A percentile compares a stretch with the other conserved stretches of the same genome.
These are phyloP conservation scores for Torrubiella hemipterigena DNA, from an alignment of 2,329 filamentous ascomycete species.

Conservation along the genomic window DNA sequence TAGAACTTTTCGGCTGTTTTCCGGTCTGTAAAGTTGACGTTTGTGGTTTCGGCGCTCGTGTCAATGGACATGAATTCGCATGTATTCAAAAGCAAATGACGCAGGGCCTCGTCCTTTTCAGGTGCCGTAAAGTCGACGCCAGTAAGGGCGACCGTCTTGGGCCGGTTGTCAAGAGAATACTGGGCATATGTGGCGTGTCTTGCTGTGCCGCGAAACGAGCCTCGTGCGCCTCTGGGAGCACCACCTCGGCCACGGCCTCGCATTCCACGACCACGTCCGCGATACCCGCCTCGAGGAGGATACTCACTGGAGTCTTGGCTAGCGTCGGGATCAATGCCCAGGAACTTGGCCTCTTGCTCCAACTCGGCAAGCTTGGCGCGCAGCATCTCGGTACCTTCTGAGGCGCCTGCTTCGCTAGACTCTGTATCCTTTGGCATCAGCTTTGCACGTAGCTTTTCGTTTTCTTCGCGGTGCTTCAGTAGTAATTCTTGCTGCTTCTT, in stretches of 20 bases:
- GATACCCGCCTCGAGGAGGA: conserved; percentile 18
- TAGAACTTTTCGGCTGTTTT: conserved; percentile 61
- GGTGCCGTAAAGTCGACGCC: conserved; percentile 51
- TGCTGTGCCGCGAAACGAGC: conserved; percentile 27
- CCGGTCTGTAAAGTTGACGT: conserved; percentile 54
- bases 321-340: conserved; percentile 53
- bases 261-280: conserved; percentile 18
- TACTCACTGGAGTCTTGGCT: conserved; percentile 13
- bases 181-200: conserved; percentile 44
- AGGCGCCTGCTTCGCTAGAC: conserved; percentile 15
- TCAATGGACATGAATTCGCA: conserved; percentile 51
- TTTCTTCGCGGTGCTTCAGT: conserved; percentile 53
- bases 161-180: conserved; percentile 65
- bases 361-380: conserved; percentile 61
- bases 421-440: conserved; percentile 18
- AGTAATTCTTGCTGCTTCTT: conserved; percentile 49
- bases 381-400: conserved; percentile 53
- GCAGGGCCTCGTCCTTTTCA: conserved; percentile 54
- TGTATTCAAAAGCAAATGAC: conserved; percentile 57
- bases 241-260: conserved; percentile 29
- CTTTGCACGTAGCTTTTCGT: conserved; percentile 50
- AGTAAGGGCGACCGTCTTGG: conserved; percentile 52
- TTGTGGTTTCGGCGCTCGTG: conserved; percentile 30
- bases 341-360: conserved; percentile 57
- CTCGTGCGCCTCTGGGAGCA: conserved; percentile 17